Evolutionary conservation across 345 rosid species (phyloP), one percentile per base, ranked within the genome.

Genomic region (Stellera chamaejasme): DNA sequence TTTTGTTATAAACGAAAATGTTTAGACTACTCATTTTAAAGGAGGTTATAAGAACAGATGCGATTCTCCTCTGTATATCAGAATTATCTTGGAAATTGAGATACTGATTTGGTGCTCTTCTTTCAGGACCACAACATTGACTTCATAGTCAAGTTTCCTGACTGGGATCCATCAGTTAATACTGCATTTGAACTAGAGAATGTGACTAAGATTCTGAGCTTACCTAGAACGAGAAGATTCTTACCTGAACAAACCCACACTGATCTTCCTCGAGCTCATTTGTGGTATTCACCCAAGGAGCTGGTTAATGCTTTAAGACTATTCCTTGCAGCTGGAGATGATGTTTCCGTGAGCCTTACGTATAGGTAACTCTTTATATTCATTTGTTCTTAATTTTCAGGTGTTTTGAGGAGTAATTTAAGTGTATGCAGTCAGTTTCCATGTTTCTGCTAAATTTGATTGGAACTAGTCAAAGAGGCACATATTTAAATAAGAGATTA

Each of bases 91-190:
- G 14, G 32, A 23, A 23, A 47, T 42, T 43, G 26, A 45, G 28
- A 8, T 10, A 6, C 54, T 54, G 27, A 16, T 15, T 26, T 42
- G 41, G 48, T 43, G 59, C 50, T 32, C 64, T 56, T 62, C 66
- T 54, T 77, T 64, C 80, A 86, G 96, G 85, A 88, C 71, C 98
- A 92, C 74, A 92, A 92, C 79, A 85, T 67, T 16, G 98, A 92
- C 75, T 92, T 82, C 75, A 88, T 92, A 36, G 98, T 84, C 48
- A 75, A 88, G 69, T 66, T 92, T 69, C 96, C 98, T 1, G 93
- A 92, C 67, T 88, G 95, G 96, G 80, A 84, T 73, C 87, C 90
- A 59, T 82, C 96, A 28, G 25, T 32, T 43, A 39, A 48, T 60
- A 73, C 75, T 44, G 50, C 52, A 60, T 64, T 71, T 62, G 65